Evolutionary conservation across 345 rosid genomes (phyloP), one percentile per base, ranked within the genome.

Genomic region (Salix purpurea): DNA sequence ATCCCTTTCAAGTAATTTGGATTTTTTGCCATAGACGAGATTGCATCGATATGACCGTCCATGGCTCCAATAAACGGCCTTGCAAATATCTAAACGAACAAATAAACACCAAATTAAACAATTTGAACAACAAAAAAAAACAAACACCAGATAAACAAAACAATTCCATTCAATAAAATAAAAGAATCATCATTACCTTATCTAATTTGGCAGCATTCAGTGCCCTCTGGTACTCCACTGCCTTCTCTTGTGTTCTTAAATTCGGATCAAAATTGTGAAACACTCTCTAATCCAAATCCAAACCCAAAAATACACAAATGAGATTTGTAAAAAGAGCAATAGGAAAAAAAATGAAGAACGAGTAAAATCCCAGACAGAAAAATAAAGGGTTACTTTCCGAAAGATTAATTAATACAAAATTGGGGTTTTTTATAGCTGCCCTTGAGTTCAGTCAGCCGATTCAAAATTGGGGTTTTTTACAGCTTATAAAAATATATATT

Each of bases 11-110:
- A 77, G 84, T 90, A 83, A 87, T 84, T 93, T 0, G 95, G 98
- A 78, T 96, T 94, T 88, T 96, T 96, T 0, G 99, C 98, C 98
- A 96, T 91, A 84, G 94, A 96, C 0, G 96, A 91, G 67, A 96
- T 65, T 11, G 92, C 89, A 87, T 96, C 98, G 10, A 85, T 70
- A 82, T 96, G 99, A 4, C 91, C 98, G 70, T 96, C 99, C 99
- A 96, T 92, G 65, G 99, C 99, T 50, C 95, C 98, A 34, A 96
- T 34, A 74, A 96, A 93, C 0, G 98, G 99, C 84, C 91, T 90
- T 6, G 99, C 99, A 79, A 90, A 96, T 74, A 96, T 89, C 98
- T 96, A 86, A 19, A 73, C 73, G n/a, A 74, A 12, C 54, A 42
- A 9, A 9, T 14, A 72, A 21, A 58, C 4, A 19, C 58, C 64